phyloP scores from a whole-genome alignment of 495 filamentous ascomycete genomes.

The Daldinia decipiens region DNA sequence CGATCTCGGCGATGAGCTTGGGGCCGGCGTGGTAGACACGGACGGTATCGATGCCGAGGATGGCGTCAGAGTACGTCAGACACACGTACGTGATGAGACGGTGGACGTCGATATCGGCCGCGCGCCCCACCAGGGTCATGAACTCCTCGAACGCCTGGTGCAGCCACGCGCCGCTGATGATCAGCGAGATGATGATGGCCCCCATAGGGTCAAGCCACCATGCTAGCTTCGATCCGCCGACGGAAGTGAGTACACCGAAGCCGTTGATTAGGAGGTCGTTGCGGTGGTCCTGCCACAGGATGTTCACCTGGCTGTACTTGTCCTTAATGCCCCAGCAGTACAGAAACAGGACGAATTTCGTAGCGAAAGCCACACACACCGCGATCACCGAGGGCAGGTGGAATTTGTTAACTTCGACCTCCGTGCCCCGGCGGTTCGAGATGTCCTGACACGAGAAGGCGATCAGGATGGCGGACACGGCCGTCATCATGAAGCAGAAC shows the following conservation, averaged over 20 bases:
- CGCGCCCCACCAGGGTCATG: constrained; percentile 87
- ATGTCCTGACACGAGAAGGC: constrained; percentile 84
- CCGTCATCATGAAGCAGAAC: constrained; percentile 96
- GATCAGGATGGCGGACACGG: constrained; percentile 90
- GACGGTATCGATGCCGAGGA: constrained; percentile 91
- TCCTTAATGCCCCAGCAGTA: constrained; percentile 94
- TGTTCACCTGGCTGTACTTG: constrained; percentile 86
- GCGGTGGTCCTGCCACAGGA: constrained; percentile 92
- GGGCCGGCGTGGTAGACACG: constrained; percentile 92
- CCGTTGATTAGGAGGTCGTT: constrained; percentile 92
- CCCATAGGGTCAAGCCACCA: constrained; percentile 98
- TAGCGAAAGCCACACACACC: constrained; percentile 83
- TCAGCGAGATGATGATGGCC: constrained; percentile 80
- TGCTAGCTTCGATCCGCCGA: constrained; percentile 83
- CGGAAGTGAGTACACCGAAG: constrained; percentile 88
- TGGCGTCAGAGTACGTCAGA: constrained; percentile 85
- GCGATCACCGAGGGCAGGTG: constrained; percentile 88
- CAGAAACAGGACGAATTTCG: constrained; percentile 84
- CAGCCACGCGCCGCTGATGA: constrained; percentile 83
- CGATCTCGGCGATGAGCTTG: constrained; percentile 88
- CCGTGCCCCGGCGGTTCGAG: constrained; percentile 52
- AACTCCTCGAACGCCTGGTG: constrained; percentile 90
- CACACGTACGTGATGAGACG: constrained; percentile 97
- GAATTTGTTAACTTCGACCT: constrained; percentile 66
- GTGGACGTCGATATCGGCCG: constrained; percentile 84